Evolutionary conservation across 2,329 filamentous ascomycete genomes (phyloP).

Genomic region (Sclerotinia glacialis): DNA sequence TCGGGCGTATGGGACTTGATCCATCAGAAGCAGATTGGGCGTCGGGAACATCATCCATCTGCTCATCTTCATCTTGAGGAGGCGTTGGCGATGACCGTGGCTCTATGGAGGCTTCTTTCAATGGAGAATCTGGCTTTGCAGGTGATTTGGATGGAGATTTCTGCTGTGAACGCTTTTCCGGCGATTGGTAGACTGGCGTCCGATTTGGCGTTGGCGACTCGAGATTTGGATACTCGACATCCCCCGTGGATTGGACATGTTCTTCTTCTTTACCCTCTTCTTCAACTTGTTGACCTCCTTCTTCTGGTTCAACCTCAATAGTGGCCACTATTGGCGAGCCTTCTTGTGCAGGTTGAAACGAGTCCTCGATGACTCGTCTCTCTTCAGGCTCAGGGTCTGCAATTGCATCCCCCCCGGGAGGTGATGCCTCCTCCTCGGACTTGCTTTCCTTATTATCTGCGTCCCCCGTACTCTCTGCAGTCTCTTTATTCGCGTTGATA

Average conservation of each 20-base stretch:
- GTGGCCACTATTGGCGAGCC: conserved; percentile 41
- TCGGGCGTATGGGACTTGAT: conserved; percentile 71
- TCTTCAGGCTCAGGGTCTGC: conserved; percentile 31
- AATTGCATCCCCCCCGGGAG: conserved; percentile 26
- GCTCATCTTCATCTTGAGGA: conserved; percentile 35
- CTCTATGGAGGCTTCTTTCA: conserved; percentile 22
- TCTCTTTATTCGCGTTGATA: background rate
- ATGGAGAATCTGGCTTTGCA: conserved; percentile 13
- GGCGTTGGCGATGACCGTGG: background rate
- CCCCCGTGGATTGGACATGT: conserved; percentile 18
- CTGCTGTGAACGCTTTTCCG: conserved; percentile 29
- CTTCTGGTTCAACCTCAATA: conserved; percentile 9
- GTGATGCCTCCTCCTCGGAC: background rate
- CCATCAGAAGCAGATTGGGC: conserved; percentile 62
- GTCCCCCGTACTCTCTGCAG: background rate
- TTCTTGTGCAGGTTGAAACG: conserved; percentile 47
- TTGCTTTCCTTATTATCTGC: background rate
- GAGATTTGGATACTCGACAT: conserved; percentile 29
- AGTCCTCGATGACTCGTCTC: conserved; percentile 34
- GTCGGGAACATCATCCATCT: conserved; percentile 47
- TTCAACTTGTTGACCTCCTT: conserved; percentile 8
- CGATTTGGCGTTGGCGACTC: conserved; percentile 32
- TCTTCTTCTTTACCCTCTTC: conserved; percentile 19
- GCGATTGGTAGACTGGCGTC: conserved; percentile 25
- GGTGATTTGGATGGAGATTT: conserved; percentile 25